A percentile compares a stretch with the other conserved stretches of the same genome.
These are phyloP conservation scores for Beta corolliflora DNA, from an alignment of 179 eudicot species.

Conservation along the genomic window DNA sequence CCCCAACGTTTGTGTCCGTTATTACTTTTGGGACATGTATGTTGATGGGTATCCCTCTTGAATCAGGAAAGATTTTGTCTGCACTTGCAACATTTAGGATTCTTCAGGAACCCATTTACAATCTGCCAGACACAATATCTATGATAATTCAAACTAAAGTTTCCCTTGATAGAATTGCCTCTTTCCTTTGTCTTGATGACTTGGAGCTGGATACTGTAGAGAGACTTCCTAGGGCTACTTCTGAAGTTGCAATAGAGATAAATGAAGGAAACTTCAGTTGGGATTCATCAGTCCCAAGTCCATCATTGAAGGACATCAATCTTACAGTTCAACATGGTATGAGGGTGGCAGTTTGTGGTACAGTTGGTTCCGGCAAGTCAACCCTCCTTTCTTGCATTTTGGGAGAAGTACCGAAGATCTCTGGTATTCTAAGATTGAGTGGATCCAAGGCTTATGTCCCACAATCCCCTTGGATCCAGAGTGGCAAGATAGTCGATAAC, in stretches of 20 bases:
- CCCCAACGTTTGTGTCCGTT: slow-evolving; percentile 74
- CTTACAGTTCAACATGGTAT: slow-evolving; percentile 53
- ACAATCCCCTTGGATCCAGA: slow-evolving; percentile 75
- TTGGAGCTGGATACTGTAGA: slow-evolving; percentile 47
- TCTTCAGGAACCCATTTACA: slow-evolving; percentile 66
- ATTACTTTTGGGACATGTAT: slow-evolving; percentile 65
- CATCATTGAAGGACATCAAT: slow-evolving; percentile 53
- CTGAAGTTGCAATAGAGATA: slow-evolving; percentile 52
- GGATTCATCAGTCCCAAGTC: slow-evolving; percentile 47
- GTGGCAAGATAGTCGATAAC: slow-evolving; percentile 63
- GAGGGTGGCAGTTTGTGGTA: slow-evolving; percentile 77
- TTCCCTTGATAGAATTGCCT: slow-evolving; percentile 65
- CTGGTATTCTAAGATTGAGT: slow-evolving; percentile 47
- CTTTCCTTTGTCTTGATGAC: slow-evolving; percentile 65
- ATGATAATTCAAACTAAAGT: slow-evolving; percentile 70
- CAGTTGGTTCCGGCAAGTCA: slow-evolving; percentile 81
- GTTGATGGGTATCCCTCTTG: slow-evolving; percentile 74
- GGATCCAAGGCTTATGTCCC: slow-evolving; percentile 70
- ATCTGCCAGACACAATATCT: slow-evolving; percentile 65
- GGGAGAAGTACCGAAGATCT: slow-evolving; percentile 68
- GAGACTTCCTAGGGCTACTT: slow-evolving; percentile 41
- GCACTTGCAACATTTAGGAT: slow-evolving; percentile 81
- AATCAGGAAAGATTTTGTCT: slow-evolving; percentile 73
- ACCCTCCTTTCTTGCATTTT: slow-evolving; percentile 70
- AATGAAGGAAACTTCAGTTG: slow-evolving; percentile 58